A percentile compares a stretch with the other conserved stretches of the same genome.
Evolutionary conservation across 441 rosid species (phyloP).

Genomic region (Gossypium schwendimanii): DNA sequence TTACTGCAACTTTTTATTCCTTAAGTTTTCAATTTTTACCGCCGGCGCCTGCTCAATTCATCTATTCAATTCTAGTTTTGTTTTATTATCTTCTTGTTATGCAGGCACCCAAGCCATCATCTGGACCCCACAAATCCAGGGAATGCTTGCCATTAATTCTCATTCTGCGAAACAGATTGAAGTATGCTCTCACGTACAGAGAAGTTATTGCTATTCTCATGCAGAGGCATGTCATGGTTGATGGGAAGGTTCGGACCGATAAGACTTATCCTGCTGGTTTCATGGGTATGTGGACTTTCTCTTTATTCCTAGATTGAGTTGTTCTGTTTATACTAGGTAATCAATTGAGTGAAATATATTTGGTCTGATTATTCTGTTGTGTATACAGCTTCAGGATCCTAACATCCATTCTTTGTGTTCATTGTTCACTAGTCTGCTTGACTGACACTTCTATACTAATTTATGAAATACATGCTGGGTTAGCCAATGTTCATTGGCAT

Average conservation of each 20-base stretch:
- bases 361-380: neutral
- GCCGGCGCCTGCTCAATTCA: neutral
- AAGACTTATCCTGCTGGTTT: conserved; percentile 77
- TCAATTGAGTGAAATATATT: neutral
- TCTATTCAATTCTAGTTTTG: neutral
- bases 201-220: conserved; percentile 68
- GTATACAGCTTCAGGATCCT: neutral
- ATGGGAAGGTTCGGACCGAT: conserved; percentile 68
- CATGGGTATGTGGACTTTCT: conserved; percentile 42
- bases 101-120: conserved; percentile 83
- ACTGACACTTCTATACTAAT: neutral
- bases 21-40: neutral
- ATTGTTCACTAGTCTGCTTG: neutral
- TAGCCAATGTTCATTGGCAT: neutral
- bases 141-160: conserved; percentile 71
- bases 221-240: conserved; percentile 67
- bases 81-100: neutral
- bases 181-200: conserved; percentile 66
- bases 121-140: conserved; percentile 85
- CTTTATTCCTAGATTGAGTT: neutral
- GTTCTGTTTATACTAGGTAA: neutral
- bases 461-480: neutral
- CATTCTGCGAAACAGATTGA: conserved; percentile 61
- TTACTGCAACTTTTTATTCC: neutral
- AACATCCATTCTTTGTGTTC: neutral